Percentiles rank a stretch among this genome's conserved stretches.
Conservation (phyloP, 345 rosid species). For the Dipteronia sinensis region DNA sequence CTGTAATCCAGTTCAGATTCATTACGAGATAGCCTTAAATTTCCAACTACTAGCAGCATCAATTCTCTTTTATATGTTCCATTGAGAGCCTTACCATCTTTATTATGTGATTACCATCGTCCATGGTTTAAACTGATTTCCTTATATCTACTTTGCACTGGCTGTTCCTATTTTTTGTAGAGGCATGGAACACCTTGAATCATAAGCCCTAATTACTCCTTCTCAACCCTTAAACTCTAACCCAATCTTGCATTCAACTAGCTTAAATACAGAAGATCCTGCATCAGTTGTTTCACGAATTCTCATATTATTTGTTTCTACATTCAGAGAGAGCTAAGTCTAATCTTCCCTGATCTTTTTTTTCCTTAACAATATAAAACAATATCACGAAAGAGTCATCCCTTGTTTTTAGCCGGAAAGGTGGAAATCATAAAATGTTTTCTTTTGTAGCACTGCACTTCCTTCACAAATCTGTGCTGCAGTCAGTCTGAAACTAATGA, state of each 20-base stretch:
- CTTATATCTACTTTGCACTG: not conserved
- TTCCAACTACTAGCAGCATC: no score
- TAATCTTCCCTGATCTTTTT: not conserved
- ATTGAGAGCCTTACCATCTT: not conserved
- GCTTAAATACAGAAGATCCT: not conserved
- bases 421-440: no score
- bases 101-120: not conserved
- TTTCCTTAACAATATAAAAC: not conserved
- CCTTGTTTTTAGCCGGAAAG: not conserved
- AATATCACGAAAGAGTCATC: not conserved
- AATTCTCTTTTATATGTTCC: no score
- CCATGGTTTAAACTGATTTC: not conserved
- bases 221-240: not conserved
- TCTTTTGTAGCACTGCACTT: not conserved
- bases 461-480: not conserved
- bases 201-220: not conserved
- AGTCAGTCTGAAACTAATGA: not conserved
- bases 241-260: not conserved
- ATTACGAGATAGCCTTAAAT: no score
- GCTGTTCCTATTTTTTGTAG: not conserved
- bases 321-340: not conserved
- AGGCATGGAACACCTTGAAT: not conserved
- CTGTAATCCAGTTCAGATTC: no score
- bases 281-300: not conserved
- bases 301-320: not conserved